Base-by-base conservation (phyloP, 2,329 filamentous ascomycete species). In the Daldinia sp. region DNA sequence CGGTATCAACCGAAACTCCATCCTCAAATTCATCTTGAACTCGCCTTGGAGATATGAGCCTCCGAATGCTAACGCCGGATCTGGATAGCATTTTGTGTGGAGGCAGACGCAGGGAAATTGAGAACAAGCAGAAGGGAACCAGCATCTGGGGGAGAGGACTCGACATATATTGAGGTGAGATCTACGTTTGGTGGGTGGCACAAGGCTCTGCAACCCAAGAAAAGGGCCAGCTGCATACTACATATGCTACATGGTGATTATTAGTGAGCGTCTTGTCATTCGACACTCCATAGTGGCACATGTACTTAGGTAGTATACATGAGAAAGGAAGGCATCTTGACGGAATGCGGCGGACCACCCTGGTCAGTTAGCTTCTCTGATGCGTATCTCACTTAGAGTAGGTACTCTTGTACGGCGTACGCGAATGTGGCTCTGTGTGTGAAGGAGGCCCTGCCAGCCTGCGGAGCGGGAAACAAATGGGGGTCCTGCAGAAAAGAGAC, bases 1-100 rank as follows among this genome's bases (percentile, higher is more conserved):
- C 70, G 53, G 70, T 65, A 65, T 58, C 67, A 42, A 73, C 65
- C 20, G 74, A 67, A 55, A 72, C 72, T 51, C 75, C 76, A 65
- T 67, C 67, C 30, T 73, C 70, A 65, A 72, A 69, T 57, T 74
- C 68, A 66, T 73, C 70, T 59, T 69, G 73, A 53, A 67, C 71
- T 60, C 75, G 72, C 60, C 78, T 73, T 58, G 79, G 78, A 37
- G 79, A 78, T 67, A 84, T 80, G 30, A 84, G 76, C 75, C 79
- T 80, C 67, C 82, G 81, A 71, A 85, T 83, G 74, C 75, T 82
- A 74, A 83, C 81, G 69, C 76, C 76, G 53, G 81, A 78, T 69
- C 78, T 80, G 63, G 82, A 82, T 48, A 74, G 65, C 78, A 82
- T 84, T 65, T 63, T 81, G 76, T 56, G 68, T 58, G 67, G 67